Base-by-base conservation (phyloP, 2,329 filamentous ascomycete genomes). In the Truncatella angustata region DNA sequence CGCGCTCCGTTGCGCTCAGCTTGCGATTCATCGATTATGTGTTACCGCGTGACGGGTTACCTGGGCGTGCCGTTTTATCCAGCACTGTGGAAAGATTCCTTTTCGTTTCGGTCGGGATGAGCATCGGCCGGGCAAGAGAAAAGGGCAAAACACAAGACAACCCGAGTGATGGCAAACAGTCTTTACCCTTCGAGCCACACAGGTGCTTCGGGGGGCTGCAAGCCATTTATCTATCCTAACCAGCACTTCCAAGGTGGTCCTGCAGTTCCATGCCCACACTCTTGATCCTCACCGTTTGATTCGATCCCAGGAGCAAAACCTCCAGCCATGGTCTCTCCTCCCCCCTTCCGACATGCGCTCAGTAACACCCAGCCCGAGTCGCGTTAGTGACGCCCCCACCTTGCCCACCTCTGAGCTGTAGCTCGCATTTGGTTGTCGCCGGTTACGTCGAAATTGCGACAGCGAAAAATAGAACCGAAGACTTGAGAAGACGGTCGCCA, bases 251-350 rank as follows among this genome's bases (percentile, higher is more conserved):
- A n/a, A n/a, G n/a, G n/a, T n/a, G n/a, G n/a, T n/a, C n/a, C n/a
- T n/a, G n/a, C 28, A 14, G 7, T 32, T 32, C 14, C 28, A 32
- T 32, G 28, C 7, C 28, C 28, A 32, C 28, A 43, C 24, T 28
- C 40, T 24, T 43, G 40, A 43, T 43, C 40, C 20, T 12, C 9
- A 24, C 20, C 21, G 23, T 43, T 24, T 43, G 40, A 24, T 43
- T 43, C 40, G 21, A 43, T 43, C 21, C 10, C 35, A 52, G 51
- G 51, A 54, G 52, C 52, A 54, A 54, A 54, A 37, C 40, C 52
- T 54, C 52, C 52, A 30, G 40, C 37, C 28, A 39, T 16, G 14
- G 34, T n/a, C 34, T 4, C 16, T 40, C 18, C 37, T 21, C 16
- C 7, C 37, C 16, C 37, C 37, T 40, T 40, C 20, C 37, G 18